Base-by-base conservation (phyloP, 2,329 filamentous ascomycete species). In the Tolypocladium capitatum region DNA sequence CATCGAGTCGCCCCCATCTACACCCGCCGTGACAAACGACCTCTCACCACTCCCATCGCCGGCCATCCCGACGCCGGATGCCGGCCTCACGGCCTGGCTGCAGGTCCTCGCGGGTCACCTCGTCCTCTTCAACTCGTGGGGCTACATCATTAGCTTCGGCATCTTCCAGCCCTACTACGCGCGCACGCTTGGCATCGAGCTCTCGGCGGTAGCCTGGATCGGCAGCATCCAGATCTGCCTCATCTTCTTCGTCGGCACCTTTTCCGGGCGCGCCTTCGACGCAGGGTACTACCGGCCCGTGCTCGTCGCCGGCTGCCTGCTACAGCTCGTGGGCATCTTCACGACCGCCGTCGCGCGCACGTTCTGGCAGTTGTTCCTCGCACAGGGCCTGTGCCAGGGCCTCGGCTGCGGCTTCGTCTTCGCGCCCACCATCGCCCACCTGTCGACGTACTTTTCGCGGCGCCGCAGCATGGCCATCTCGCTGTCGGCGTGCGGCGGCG, bases 381-480 rank as follows among this genome's bases (percentile, higher is more conserved):
- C 69, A 0, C 78, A 82, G 52, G 78, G 75, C 0, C 51, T 82
- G 1, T 78, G 76, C 40, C 68, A 74, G 27, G 78, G 78, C 0
- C 60, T 81, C 1, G 78, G 78, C 1, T 65, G 67, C 55, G 70
- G 78, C 1, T 60, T 79, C 46, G 63, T 80, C 54, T 77, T 78
- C 62, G 68, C 70, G 41, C 71, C 78, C 30, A 71, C 69, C 18
- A 55, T 77, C 32, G 69, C 74, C n/a, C 61, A 80, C 21, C 64
- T 78, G 10, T 68, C 75, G 14, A 80, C 78, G 0, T 83, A 82
- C 48, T 86, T 84, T 53, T 67, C 67, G 9, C 72, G 62, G n/a
- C 74, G 74, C n/a, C 70, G 76, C 4, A 72, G 72, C 0, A 64
- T 83, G 2, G 81, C 81, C 1, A 68, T 84, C 18, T 78, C 78